phyloP scores from a whole-genome alignment of 73 alveolate genomes.

The Blepharisma japonicum region DNA sequence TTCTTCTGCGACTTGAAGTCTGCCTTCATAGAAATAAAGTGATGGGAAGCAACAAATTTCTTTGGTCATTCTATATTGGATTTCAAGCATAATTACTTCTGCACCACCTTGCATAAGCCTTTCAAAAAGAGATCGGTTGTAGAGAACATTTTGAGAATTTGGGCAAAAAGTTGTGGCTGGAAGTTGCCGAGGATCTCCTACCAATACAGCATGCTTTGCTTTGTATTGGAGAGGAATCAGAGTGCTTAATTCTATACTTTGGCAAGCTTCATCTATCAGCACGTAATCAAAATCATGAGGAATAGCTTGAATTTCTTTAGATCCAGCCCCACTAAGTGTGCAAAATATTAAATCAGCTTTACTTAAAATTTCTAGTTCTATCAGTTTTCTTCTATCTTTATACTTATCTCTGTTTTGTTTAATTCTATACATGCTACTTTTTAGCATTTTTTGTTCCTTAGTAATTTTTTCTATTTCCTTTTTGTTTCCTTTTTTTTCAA shows the following conservation, averaged over 20 bases:
- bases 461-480: slow-evolving; percentile 39
- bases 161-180: slow-evolving; percentile 96
- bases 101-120: slow-evolving; percentile 75
- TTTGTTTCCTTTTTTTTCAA: slow-evolving; percentile 33
- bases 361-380: slow-evolving; percentile 51
- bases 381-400: slow-evolving; percentile 33
- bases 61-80: slow-evolving; percentile 96
- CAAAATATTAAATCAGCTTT: slow-evolving; percentile 61
- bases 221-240: slow-evolving; percentile 83
- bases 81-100: slow-evolving; percentile 74
- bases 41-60: slow-evolving; percentile 84
- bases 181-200: slow-evolving; percentile 96
- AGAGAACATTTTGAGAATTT: slow-evolving; percentile 55
- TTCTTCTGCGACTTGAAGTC: slow-evolving; percentile 49
- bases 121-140: slow-evolving; percentile 75
- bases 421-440: slow-evolving; percentile 35
- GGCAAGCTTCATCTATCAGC: slow-evolving; percentile 94
- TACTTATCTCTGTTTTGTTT: slow-evolving; percentile 37
- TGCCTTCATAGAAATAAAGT: slow-evolving; percentile 60
- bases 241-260: slow-evolving; percentile 81
- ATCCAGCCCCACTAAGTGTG: slow-evolving; percentile 65
- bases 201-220: slow-evolving; percentile 73
- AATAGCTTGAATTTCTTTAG: slow-evolving; percentile 44
- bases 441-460: slow-evolving; percentile 31
- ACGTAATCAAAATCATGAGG: slow-evolving; percentile 61